Conservation (phyloP, 208 protist genomes). For the Leptomonas pyrrhocoris region DNA sequence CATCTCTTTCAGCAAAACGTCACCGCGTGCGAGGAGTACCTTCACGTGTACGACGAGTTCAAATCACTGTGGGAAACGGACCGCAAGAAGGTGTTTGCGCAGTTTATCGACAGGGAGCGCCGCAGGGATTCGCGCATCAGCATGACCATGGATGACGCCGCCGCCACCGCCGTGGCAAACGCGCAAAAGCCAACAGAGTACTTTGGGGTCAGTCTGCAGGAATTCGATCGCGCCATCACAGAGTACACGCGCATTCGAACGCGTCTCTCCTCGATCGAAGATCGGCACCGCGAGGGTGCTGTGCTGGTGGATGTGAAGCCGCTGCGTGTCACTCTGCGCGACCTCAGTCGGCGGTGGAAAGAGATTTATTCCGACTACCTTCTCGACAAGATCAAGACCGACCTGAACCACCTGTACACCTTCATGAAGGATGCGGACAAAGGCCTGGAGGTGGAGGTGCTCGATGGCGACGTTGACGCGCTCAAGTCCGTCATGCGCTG, state of each 20-base stretch:
- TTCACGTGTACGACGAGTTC: constrained; percentile 86
- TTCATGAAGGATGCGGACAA: constrained; percentile 94
- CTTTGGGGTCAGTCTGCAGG: constrained; percentile 89
- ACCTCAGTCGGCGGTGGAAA: constrained; percentile 94
- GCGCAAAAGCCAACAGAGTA: constrained; percentile 69
- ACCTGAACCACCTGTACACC: constrained; percentile 83
- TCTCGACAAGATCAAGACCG: constrained; percentile 87
- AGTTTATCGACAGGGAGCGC: constrained; percentile 82
- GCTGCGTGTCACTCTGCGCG: constrained; percentile 92
- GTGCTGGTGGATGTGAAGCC: constrained; percentile 96
- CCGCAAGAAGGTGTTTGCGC: constrained; percentile 84
- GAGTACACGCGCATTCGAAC: constrained; percentile 90
- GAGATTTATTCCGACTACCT: constrained; percentile 95
- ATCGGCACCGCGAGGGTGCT: constrained; percentile 90
- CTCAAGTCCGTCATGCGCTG: constrained; percentile 93
- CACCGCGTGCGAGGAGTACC: constrained; percentile 83
- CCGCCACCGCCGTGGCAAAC: constrained; percentile 30
- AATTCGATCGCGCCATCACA: constrained; percentile 94
- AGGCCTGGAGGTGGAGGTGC: constrained; percentile 91
- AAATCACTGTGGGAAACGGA: constrained; percentile 93
- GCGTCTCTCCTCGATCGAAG: constrained; percentile 86
- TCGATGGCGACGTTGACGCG: constrained; percentile 89
- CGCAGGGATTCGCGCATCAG: constrained; percentile 30
- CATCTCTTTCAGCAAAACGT: constrained; percentile 75
- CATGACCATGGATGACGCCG: constrained; percentile 55